Conservation (phyloP, 257 asterid genomes). For the Nicotiana benthamiana region DNA sequence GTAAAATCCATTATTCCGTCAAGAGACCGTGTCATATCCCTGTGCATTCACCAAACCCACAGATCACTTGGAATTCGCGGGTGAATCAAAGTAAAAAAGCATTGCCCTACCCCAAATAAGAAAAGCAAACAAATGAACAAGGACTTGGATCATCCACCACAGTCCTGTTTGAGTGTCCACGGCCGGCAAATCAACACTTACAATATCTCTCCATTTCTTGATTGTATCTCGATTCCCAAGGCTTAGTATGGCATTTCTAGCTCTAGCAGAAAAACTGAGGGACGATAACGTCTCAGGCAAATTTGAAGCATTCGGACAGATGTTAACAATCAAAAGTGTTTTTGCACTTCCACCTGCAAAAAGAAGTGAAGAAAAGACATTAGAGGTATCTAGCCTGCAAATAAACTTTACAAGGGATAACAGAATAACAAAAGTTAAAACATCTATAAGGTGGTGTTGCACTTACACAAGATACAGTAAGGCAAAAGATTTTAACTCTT, state of each 20-base stretch:
- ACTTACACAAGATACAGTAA: not conserved
- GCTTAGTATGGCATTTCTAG: conserved; percentile 74
- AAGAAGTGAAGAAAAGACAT: conserved; percentile 15
- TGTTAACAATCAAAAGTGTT: conserved; percentile 76
- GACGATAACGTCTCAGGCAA: conserved; percentile 76
- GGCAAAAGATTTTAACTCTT: not conserved
- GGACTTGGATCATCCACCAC: not conserved
- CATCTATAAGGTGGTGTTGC: not conserved
- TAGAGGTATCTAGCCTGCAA: not conserved
- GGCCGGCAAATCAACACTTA: conserved; percentile 32
- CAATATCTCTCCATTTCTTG: conserved; percentile 93
- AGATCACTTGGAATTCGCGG: conserved; percentile 1
- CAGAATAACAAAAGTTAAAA: not conserved
- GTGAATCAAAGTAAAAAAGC: not conserved
- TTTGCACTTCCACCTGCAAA: conserved; percentile 86
- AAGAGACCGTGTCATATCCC: not conserved
- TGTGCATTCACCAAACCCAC: not conserved
- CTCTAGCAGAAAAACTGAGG: conserved; percentile 89
- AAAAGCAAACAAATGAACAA: not conserved
- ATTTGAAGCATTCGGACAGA: conserved; percentile 65
- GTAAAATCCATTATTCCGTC: not conserved
- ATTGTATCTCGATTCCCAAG: conserved; percentile 96
- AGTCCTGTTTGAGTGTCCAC: not conserved
- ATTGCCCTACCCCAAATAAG: not conserved
- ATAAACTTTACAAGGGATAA: conserved; percentile 1